Evolutionary conservation across 1,284 basidiomycete species (phyloP).

Genomic region (Porodaedalea pini): DNA sequence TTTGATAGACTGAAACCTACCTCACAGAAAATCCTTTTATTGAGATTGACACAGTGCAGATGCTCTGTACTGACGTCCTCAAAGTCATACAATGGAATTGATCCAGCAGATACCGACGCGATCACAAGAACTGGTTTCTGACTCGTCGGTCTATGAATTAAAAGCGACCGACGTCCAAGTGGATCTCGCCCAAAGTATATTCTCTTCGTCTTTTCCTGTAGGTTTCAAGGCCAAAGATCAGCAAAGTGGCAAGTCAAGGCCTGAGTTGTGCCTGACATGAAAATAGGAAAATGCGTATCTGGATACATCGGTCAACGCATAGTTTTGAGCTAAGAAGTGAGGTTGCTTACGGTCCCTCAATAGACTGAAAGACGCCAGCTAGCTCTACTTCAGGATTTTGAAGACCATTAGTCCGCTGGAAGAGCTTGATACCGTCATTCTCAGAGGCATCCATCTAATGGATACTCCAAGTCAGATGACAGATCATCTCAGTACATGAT

Average conservation of each 20-base stretch:
- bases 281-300: constrained; percentile 86
- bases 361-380: constrained; percentile 48
- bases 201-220: constrained; percentile 42
- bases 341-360: constrained; percentile 84
- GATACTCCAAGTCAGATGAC: not conserved
- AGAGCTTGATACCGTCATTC: constrained; percentile 78
- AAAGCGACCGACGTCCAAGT: constrained; percentile 85
- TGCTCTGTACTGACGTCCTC: constrained; percentile 62
- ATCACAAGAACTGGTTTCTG: constrained; percentile 54
- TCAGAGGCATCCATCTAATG: constrained; percentile 49
- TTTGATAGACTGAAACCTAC: not conserved
- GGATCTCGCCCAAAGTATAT: constrained; percentile 87
- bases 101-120: constrained; percentile 62
- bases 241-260: constrained; percentile 8
- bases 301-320: constrained; percentile 6
- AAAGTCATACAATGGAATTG: constrained; percentile 40
- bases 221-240: constrained; percentile 5
- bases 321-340: constrained; percentile 11
- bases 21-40: not conserved
- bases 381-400: constrained; percentile 42
- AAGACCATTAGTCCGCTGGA: constrained; percentile 44
- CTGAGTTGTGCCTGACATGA: constrained; percentile 45
- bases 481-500: not conserved
- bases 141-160: constrained; percentile 58
- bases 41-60: constrained; percentile 40